These are phyloP conservation scores for Adansonia grandidieri DNA, from an alignment of 441 rosid genomes.

Conservation along the genomic window DNA sequence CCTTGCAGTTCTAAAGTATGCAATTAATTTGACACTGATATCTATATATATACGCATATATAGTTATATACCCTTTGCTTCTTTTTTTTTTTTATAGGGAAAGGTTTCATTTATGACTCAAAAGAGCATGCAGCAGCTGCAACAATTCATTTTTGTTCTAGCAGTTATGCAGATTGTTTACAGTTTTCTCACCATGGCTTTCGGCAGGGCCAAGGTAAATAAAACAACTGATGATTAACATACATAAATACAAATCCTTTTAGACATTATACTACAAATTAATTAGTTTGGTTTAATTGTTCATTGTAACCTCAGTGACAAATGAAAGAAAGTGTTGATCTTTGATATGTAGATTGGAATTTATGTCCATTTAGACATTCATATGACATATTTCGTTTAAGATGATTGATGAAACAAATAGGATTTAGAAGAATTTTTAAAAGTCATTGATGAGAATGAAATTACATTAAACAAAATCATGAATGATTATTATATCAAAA, in stretches of 20 bases:
- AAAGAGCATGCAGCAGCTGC: slow-evolving; percentile 47
- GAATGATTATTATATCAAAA: too few relatives aligned
- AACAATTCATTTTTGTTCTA: slow-evolving; percentile 46
- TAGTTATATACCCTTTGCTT: background rate
- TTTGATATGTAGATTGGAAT: too few relatives aligned
- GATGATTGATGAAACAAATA: too few relatives aligned
- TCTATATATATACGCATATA: too few relatives aligned
- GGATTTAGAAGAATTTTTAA: too few relatives aligned
- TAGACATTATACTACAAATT: background rate
- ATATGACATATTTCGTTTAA: background rate
- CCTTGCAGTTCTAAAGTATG: slow-evolving; percentile 24
- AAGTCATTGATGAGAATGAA: too few relatives aligned
- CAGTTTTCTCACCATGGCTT: slow-evolving; percentile 49
- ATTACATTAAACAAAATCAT: too few relatives aligned
- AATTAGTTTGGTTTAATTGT: too few relatives aligned
- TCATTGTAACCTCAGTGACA: too few relatives aligned
- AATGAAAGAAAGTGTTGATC: too few relatives aligned
- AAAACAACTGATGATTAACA: background rate
- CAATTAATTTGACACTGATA: background rate
- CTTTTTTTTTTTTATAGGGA: slow-evolving; percentile 34
- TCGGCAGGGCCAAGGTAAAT: slow-evolving; percentile 54
- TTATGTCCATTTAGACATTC: too few relatives aligned
- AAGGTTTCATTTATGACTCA: slow-evolving; percentile 43
- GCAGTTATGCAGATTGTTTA: slow-evolving; percentile 55
- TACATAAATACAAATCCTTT: background rate